Evolutionary conservation across 2,329 filamentous ascomycete genomes (phyloP), one percentile per base, ranked within the genome.

Genomic region (Albophoma yamanashiensis): DNA sequence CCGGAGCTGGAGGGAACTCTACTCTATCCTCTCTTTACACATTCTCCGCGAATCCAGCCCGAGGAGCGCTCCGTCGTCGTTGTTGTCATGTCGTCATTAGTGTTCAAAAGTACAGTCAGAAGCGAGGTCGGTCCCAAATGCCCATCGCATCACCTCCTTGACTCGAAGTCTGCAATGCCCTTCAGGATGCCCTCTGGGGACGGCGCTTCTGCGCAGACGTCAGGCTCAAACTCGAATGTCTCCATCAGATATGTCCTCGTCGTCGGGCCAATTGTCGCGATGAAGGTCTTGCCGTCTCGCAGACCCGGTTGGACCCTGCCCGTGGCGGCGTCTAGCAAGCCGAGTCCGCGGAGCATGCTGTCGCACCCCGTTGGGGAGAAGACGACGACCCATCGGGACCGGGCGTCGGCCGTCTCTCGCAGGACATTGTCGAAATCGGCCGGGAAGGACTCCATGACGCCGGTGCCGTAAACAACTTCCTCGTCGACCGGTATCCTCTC

Each of bases 261-360:
- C 22, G 94, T 99, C 15, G 94, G 93, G 0, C 94, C 94, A 73
- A 99, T 99, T 0, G 92, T 95, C 17, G 88, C 91, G 62, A 97
- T 79, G 63, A 83, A 85, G 1, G 86, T 88, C 57, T 72, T 79
- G 12, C 74, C 75, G 36, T 71, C 69, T 39, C 68, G 63, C 4
- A 61, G 63, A 15, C 58, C 67, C 6, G 64, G 66, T 40, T 67
- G 67, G 25, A 70, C 74, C 66, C 71, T 78, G 25, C 76, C 75
- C 0, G 76, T 80, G 22, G 70, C 68, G 6, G 72, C 67, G 60
- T 85, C 80, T 22, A 86, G 68, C 64, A 82, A 66, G 2, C 76
- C 81, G 58, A 89, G 69, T 2, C 76, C 77, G 8, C 75, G 73
- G 50, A 88, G 75, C 78, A 88, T 81, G 65, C 76, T 79, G 63